These are phyloP conservation scores for Sporodiniella umbellata DNA, from an alignment of 371 early-diverging fungal genomes.

Conservation along the genomic window DNA sequence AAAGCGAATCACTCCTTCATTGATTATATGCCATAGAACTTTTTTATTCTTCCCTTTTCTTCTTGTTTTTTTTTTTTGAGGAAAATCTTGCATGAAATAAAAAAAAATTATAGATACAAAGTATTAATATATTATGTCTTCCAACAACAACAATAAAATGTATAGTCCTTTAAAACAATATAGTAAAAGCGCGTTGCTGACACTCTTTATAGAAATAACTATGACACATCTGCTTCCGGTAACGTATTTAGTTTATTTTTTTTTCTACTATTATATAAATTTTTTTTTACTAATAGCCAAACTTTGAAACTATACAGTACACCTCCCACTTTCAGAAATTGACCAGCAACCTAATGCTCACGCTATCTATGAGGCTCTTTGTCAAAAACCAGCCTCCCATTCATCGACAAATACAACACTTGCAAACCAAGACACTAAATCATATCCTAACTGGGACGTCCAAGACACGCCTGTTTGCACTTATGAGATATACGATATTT, in stretches of 20 bases:
- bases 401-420: conserved; percentile 1
- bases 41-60: background rate
- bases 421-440: background rate
- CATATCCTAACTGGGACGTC: conserved; percentile 13
- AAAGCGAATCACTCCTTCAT: background rate
- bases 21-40: background rate
- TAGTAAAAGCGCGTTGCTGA: too few relatives aligned
- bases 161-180: too few relatives aligned
- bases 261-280: too few relatives aligned
- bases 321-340: background rate
- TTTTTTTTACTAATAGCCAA: background rate
- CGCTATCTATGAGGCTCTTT: conserved; percentile 4
- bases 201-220: background rate
- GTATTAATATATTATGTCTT: background rate
- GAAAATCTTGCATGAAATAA: background rate
- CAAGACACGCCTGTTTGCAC: conserved; percentile 5
- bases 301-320: background rate
- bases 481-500: conserved; percentile 62
- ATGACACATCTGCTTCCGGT: background rate
- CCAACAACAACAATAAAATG: background rate
- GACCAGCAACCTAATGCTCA: background rate
- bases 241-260: background rate
- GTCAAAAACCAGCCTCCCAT: background rate
- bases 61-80: background rate
- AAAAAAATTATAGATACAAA: background rate